Evolutionary conservation across 2,329 filamentous ascomycete genomes (phyloP).

Genomic region (Incumbomyces lentus): DNA sequence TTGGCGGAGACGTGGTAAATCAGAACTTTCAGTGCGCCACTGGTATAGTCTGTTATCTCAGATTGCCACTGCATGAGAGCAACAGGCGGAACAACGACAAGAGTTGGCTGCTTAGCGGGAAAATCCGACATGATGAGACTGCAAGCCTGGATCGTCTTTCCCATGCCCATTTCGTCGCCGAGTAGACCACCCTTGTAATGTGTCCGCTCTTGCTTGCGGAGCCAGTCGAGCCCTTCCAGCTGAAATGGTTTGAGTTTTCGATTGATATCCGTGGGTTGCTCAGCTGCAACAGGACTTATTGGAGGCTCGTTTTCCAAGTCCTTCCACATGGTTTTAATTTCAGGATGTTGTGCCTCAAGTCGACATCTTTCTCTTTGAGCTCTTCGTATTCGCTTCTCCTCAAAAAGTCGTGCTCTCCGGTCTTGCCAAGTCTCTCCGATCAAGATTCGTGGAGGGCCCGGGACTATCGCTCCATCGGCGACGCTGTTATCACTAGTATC

Average conservation of each 20-base stretch:
- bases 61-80: conserved; percentile 91
- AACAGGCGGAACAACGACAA: conserved; percentile 86
- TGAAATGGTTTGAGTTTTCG: conserved; percentile 87
- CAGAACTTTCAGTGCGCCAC: conserved; percentile 80
- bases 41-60: conserved; percentile 70
- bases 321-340: conserved; percentile 74
- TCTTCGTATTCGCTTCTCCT: conserved; percentile 8
- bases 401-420: not conserved
- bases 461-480: not conserved
- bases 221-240: conserved; percentile 87
- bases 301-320: conserved; percentile 58
- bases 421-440: conserved; percentile 1
- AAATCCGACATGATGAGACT: conserved; percentile 98
- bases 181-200: conserved; percentile 81
- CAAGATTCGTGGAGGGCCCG: not conserved
- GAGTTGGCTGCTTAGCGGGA: conserved; percentile 67
- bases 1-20: conserved; percentile 78
- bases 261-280: conserved; percentile 67
- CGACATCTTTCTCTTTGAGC: conserved; percentile 49
- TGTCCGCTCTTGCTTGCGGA: conserved; percentile 78
- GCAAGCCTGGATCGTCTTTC: conserved; percentile 96
- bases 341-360: conserved; percentile 66
- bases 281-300: conserved; percentile 53
- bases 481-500: not conserved
- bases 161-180: conserved; percentile 97